phyloP scores from a whole-genome alignment of 1,284 basidiomycete species.

The Phylloporus sp. region DNA sequence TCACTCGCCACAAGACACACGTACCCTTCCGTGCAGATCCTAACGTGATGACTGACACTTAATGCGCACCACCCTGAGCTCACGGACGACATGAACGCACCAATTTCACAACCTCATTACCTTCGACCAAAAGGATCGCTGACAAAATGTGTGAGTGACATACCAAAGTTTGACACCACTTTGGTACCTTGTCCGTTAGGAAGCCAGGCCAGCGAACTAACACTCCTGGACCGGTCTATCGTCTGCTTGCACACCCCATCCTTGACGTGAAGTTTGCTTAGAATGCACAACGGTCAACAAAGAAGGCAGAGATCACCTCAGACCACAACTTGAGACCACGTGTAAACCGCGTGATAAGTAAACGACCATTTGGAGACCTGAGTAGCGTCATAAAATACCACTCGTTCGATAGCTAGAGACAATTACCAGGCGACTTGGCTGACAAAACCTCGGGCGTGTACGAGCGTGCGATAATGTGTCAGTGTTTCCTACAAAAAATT shows the following conservation, averaged over 20 bases:
- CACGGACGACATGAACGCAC: conserved; percentile 32
- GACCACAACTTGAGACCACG: conserved; percentile 77
- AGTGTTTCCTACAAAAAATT: conserved; percentile 52
- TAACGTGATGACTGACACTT: conserved; percentile 22
- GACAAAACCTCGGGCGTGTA: conserved; percentile 75
- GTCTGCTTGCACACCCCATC: conserved; percentile 74
- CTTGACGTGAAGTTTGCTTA: no score
- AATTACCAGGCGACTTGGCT: conserved; percentile 76
- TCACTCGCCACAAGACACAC: not conserved
- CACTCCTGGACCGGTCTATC: conserved; percentile 60
- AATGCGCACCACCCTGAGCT: no score
- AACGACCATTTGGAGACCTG: conserved; percentile 66
- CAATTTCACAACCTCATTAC: conserved; percentile 53
- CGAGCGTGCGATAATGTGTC: conserved; percentile 64
- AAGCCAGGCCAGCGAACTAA: conserved; percentile 75
- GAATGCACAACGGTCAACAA: not conserved
- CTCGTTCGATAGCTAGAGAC: not conserved
- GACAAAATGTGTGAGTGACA: conserved; percentile 19
- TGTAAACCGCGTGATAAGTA: conserved; percentile 67
- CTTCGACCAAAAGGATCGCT: conserved; percentile 52
- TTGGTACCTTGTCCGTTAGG: conserved; percentile 61
- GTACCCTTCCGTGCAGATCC: conserved; percentile 56
- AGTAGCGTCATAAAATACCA: not conserved
- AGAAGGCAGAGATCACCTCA: conserved; percentile 48
- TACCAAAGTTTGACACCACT: conserved; percentile 31